Conservation (phyloP, 495 filamentous ascomycete species). For the Podospora tetraspora region DNA sequence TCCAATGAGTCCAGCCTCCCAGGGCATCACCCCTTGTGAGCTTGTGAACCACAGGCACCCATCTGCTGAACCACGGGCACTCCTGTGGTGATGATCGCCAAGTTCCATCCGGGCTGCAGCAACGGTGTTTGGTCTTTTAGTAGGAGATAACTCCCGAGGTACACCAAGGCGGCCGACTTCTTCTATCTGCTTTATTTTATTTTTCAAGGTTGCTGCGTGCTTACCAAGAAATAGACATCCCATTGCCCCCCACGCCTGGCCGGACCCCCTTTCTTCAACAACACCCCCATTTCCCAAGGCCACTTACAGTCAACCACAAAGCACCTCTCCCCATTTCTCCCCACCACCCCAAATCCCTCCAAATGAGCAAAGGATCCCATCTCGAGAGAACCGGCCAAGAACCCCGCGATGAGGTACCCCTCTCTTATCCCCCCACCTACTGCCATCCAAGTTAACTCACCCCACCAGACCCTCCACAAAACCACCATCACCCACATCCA, state of each 20-base stretch:
- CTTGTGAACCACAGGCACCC: background rate
- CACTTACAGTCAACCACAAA: background rate
- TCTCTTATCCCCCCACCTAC: background rate
- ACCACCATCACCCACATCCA: constrained; percentile 33
- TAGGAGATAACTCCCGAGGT: background rate
- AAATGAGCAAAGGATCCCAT: constrained; percentile 34
- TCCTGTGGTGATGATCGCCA: background rate
- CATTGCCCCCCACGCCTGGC: background rate
- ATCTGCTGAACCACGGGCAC: background rate
- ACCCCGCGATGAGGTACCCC: constrained; percentile 52
- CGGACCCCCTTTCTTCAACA: background rate
- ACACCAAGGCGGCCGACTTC: background rate
- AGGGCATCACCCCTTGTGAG: background rate
- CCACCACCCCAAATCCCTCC: background rate
- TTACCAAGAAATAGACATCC: background rate
- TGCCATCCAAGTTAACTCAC: background rate
- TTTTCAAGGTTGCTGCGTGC: background rate
- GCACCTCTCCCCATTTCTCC: background rate
- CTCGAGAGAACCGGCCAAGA: constrained; percentile 66
- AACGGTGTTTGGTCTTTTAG: background rate
- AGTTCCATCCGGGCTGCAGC: background rate
- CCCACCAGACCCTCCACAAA: constrained; percentile 33
- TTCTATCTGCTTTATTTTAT: background rate
- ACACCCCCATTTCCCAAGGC: background rate
- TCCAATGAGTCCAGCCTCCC: background rate